These are phyloP conservation scores for Aspergillus nomiae DNA, from an alignment of 2,329 filamentous ascomycete species.

Conservation along the genomic window DNA sequence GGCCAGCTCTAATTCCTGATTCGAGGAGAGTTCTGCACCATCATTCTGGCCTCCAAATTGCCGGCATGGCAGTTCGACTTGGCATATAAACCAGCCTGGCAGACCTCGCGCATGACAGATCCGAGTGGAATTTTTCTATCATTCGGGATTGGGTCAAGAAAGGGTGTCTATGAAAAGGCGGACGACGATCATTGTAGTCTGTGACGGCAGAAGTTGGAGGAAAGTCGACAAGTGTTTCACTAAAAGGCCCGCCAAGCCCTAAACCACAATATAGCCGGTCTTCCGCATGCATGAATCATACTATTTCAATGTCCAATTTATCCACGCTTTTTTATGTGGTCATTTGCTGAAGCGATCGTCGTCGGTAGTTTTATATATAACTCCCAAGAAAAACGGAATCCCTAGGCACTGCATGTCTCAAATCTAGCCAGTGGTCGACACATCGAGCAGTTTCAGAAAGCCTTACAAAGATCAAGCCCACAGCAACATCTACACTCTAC, in stretches of 20 bases:
- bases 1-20: constrained; percentile 13
- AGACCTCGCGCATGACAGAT: neutral
- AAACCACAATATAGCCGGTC: constrained; percentile 11
- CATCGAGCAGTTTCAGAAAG: neutral
- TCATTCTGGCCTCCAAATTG: constrained; percentile 1
- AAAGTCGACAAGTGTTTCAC: constrained; percentile 15
- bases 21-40: constrained; percentile 15
- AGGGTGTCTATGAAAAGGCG: neutral
- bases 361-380: neutral
- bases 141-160: neutral
- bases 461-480: neutral
- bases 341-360: neutral
- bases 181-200: constrained; percentile 1
- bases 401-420: neutral
- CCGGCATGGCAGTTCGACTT: neutral
- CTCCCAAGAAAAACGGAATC: neutral
- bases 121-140: neutral
- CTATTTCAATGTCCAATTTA: constrained; percentile 1
- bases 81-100: neutral
- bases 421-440: neutral
- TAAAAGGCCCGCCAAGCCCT: constrained; percentile 10
- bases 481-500: neutral
- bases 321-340: neutral
- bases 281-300: constrained; percentile 1
- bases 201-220: constrained; percentile 8